A percentile compares a stretch with the other conserved stretches of the same genome.
Conservation (phyloP, 1,284 basidiomycete genomes). For the Wallemia hederae region DNA sequence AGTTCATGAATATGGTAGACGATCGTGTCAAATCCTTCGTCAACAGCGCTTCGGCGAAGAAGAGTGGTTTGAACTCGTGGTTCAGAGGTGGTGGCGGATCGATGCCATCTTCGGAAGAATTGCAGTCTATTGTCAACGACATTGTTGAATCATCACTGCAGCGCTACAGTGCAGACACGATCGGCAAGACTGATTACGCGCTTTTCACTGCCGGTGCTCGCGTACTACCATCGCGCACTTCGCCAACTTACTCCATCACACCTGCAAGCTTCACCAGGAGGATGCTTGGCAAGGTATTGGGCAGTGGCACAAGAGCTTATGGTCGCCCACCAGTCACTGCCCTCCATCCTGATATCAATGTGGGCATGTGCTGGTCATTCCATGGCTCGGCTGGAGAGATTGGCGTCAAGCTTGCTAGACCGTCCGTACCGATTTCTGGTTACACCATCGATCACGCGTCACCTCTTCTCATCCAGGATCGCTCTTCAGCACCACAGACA, state of each 20-base stretch:
- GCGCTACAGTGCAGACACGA: conserved; percentile 38
- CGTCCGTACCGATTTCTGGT: conserved; percentile 41
- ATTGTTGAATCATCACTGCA: conserved; percentile 39
- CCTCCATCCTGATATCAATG: conserved; percentile 46
- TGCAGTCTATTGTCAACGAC: conserved; percentile 27
- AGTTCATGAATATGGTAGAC: neutral
- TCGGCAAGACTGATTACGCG: conserved; percentile 58
- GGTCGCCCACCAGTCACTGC: conserved; percentile 58
- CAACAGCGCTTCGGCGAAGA: neutral
- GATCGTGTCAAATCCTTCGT: conserved; percentile 2
- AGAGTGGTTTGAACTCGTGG: neutral
- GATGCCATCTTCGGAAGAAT: neutral
- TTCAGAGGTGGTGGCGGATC: neutral
- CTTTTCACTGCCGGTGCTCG: conserved; percentile 50
- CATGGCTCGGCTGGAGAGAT: conserved; percentile 43
- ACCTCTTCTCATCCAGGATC: conserved; percentile 31
- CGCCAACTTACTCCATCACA: conserved; percentile 36
- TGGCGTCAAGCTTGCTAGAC: conserved; percentile 46
- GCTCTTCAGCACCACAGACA: conserved; percentile 45
- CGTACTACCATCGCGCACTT: conserved; percentile 53
- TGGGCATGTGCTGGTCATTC: conserved; percentile 84
- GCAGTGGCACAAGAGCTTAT: conserved; percentile 31
- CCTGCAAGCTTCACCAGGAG: conserved; percentile 13
- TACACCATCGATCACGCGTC: conserved; percentile 61
- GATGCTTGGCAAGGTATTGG: conserved; percentile 19